Evolutionary conservation across 2,329 filamentous ascomycete genomes (phyloP).

Genomic region (Talaromyces sp.): DNA sequence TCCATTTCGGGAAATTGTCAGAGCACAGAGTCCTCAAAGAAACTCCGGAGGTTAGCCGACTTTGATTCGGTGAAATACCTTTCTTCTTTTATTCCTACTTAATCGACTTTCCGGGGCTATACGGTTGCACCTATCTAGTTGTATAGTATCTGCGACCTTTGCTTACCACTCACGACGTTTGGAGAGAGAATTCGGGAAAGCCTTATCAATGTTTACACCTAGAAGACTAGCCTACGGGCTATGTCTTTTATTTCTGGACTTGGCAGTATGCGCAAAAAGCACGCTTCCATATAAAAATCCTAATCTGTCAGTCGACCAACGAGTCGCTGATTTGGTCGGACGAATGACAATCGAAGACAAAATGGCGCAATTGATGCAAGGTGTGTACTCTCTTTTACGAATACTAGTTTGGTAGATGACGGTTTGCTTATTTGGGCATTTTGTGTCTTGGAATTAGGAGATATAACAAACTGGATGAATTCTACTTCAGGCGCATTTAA

Average conservation of each 20-base stretch:
- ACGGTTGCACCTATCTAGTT: not conserved
- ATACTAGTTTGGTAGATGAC: not conserved
- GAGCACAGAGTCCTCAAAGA: not conserved
- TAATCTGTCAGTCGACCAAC: constrained; percentile 55
- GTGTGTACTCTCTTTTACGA: constrained; percentile 12
- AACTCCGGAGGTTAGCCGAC: not conserved
- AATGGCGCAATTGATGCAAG: constrained; percentile 62
- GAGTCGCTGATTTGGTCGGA: constrained; percentile 62
- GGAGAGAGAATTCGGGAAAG: not conserved
- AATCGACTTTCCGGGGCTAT: not conserved
- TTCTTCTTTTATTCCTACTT: not conserved
- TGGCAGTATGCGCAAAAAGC: constrained; percentile 7
- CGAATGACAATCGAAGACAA: constrained; percentile 74
- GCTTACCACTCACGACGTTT: not conserved
- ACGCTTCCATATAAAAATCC: constrained; percentile 56
- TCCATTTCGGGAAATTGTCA: not conserved
- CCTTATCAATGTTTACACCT: not conserved
- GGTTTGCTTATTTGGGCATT: not conserved
- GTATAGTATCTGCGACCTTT: not conserved
- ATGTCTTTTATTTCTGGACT: not conserved
- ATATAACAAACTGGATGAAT: constrained; percentile 70
- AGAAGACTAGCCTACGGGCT: not conserved
- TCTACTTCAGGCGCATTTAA: constrained; percentile 64
- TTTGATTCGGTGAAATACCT: not conserved
- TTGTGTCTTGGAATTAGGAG: constrained; percentile 38